These are phyloP conservation scores for Phoma sp. DNA, from an alignment of 2,329 filamentous ascomycete species.

Conservation along the genomic window DNA sequence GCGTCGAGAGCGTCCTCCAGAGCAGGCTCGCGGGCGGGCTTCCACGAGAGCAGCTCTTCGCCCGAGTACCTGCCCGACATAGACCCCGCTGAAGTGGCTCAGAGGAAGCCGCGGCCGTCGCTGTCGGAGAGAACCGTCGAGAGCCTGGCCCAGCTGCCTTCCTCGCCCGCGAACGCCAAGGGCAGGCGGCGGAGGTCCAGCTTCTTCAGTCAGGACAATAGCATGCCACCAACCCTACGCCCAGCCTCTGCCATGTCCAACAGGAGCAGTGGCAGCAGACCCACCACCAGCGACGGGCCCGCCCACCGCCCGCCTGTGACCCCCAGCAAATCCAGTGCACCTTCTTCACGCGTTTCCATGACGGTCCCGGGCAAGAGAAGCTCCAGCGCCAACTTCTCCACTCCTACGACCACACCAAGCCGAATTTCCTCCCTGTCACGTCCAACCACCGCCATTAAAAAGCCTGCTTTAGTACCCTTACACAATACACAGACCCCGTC, in stretches of 20 bases:
- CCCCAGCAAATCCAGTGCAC: constrained; percentile 29
- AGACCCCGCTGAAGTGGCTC: constrained; percentile 19
- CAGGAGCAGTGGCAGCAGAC: constrained; percentile 59
- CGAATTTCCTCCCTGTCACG: constrained; percentile 41
- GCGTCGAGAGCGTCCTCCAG: constrained; percentile 51
- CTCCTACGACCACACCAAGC: constrained; percentile 38
- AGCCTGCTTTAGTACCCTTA: constrained; percentile 33
- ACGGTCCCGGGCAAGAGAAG: constrained; percentile 46
- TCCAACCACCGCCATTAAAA: constrained; percentile 39
- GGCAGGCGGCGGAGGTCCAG: constrained; percentile 69
- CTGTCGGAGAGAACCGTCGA: constrained; percentile 86
- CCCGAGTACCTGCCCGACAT: constrained; percentile 30
- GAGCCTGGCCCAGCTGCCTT: constrained; percentile 77
- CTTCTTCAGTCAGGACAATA: constrained; percentile 72
- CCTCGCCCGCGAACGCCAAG: constrained; percentile 67
- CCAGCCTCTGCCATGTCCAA: constrained; percentile 65
- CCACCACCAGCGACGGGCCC: constrained; percentile 53
- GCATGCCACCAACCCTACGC: constrained; percentile 67
- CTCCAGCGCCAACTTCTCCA: constrained; percentile 37
- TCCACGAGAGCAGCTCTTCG: constrained; percentile 33
- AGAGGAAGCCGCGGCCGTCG: constrained; percentile 59
- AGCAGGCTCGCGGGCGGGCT: constrained; percentile 41
- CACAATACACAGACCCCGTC: constrained; percentile 37
- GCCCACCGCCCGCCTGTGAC: constrained; percentile 39
- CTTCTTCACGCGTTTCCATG: constrained; percentile 37